Evolutionary conservation across 169 alveolate species (phyloP).

Genomic region (Condylostoma magnum): DNA sequence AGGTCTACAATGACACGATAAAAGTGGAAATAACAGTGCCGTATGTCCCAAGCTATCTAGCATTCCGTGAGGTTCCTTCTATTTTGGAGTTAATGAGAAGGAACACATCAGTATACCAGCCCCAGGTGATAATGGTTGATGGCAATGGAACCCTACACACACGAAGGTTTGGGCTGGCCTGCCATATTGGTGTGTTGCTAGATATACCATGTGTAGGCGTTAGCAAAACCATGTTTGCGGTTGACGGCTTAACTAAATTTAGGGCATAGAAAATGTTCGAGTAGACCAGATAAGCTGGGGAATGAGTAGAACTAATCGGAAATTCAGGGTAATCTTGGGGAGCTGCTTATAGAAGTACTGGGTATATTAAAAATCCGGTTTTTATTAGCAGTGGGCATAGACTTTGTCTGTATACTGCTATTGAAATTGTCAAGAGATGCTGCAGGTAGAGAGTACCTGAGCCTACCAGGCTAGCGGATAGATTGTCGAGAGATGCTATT

Average conservation of each 20-base stretch:
- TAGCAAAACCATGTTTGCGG: constrained; percentile 75
- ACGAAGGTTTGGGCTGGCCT: constrained; percentile 83
- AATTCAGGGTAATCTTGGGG: constrained; percentile 77
- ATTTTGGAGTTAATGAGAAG: constrained; percentile 56
- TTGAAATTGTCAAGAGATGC: constrained; percentile 58
- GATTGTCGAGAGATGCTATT: constrained; percentile 48
- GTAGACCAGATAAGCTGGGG: constrained; percentile 60
- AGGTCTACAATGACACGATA: constrained; percentile 68
- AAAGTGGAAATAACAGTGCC: constrained; percentile 67
- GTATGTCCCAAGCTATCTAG: constrained; percentile 86
- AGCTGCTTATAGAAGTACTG: constrained; percentile 60
- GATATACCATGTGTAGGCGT: constrained; percentile 80
- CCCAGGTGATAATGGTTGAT: constrained; percentile 78
- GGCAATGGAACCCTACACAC: constrained; percentile 86
- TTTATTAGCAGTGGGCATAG: constrained; percentile 75
- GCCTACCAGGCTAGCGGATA: constrained; percentile 75
- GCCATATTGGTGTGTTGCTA: constrained; percentile 79
- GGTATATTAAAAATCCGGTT: constrained; percentile 68
- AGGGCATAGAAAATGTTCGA: constrained; percentile 53
- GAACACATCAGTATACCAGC: constrained; percentile 50
- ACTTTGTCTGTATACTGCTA: constrained; percentile 55
- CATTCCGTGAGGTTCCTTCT: constrained; percentile 85
- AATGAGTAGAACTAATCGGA: constrained; percentile 56
- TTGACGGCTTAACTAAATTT: constrained; percentile 75
- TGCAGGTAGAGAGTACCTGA: constrained; percentile 71